A percentile compares a stretch with the other conserved stretches of the same genome.
Conservation (phyloP, 2,329 filamentous ascomycete species). For the Fusarium stilboides region DNA sequence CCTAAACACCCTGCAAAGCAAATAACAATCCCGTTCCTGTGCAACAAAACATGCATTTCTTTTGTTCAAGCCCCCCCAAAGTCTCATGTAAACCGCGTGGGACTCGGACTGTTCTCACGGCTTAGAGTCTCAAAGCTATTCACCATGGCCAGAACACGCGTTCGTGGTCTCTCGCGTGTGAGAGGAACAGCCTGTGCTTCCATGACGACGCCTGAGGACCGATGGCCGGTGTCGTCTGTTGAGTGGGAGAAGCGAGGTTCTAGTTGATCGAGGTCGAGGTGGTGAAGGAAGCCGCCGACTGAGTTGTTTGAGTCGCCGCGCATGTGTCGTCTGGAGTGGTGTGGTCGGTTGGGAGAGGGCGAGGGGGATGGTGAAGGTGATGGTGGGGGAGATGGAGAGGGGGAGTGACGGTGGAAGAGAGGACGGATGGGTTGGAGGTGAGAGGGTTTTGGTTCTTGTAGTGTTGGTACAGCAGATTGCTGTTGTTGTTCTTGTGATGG, state of each 20-base stretch:
- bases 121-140: constrained; percentile 67
- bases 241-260: constrained; percentile 49
- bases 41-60: constrained; percentile 3
- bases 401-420: constrained; percentile 40
- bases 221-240: constrained; percentile 49
- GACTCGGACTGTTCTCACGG: constrained; percentile 62
- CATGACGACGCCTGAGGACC: constrained; percentile 55
- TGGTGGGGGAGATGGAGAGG: constrained; percentile 29
- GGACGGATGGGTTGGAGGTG: constrained; percentile 41
- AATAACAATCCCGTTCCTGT: constrained; percentile 11
- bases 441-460: constrained; percentile 26
- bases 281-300: constrained; percentile 36
- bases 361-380: constrained; percentile 31
- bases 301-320: constrained; percentile 36
- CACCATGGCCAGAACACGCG: constrained; percentile 69
- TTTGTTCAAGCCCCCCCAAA: neutral
- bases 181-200: constrained; percentile 65
- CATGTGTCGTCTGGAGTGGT: constrained; percentile 24
- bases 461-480: constrained; percentile 6
- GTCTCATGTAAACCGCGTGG: constrained; percentile 44
- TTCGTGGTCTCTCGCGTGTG: constrained; percentile 57
- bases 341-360: constrained; percentile 25
- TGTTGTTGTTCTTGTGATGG: constrained; percentile 13
- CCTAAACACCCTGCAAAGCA: constrained; percentile 40
- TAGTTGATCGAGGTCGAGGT: constrained; percentile 40